A percentile compares a stretch with the other conserved stretches of the same genome.
Conservation (phyloP, 306 rosid species). For the Medicago arabica region DNA sequence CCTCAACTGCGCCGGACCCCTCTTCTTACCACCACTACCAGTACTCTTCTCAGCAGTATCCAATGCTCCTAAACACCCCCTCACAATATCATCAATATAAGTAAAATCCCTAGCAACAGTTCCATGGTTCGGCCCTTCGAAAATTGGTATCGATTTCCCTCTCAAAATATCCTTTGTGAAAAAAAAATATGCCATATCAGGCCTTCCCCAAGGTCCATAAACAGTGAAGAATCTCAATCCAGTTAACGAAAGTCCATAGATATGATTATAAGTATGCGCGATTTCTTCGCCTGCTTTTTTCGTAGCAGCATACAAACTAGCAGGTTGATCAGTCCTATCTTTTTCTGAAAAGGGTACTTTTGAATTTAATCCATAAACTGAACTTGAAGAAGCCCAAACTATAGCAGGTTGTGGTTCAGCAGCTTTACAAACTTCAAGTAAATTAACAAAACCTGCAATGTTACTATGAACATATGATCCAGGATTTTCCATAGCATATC, state of each 20-base stretch:
- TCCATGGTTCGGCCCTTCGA: conserved; percentile 4
- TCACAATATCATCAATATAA: conserved; percentile 27
- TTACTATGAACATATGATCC: conserved; percentile 31
- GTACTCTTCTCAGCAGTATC: conserved; percentile 35
- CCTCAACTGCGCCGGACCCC: conserved; percentile 12
- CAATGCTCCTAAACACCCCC: conserved; percentile 20
- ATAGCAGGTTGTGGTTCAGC: conserved; percentile 20
- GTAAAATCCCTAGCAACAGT: conserved; percentile 31
- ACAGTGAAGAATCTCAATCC: conserved; percentile 30
- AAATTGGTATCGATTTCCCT: conserved; percentile 7
- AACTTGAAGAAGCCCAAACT: conserved; percentile 24
- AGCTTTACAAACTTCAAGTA: conserved; percentile 21
- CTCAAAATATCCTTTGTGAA: conserved; percentile 21
- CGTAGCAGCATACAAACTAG: conserved; percentile 29
- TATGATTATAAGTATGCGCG: conserved; percentile 30
- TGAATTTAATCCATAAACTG: conserved; percentile 26
- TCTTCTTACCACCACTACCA: conserved; percentile 24
- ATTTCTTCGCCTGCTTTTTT: conserved; percentile 29
- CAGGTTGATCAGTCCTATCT: conserved; percentile 30
- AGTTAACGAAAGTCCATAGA: conserved; percentile 25
- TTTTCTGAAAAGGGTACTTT: conserved; percentile 21
- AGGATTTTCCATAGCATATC: conserved; percentile 30
- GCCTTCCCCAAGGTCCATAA: conserved; percentile 36
- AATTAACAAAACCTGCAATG: conserved; percentile 27
- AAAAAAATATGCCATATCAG: conserved; percentile 30